phyloP scores from a whole-genome alignment of 1,139 yeast species.

The Candida gigantensis region DNA sequence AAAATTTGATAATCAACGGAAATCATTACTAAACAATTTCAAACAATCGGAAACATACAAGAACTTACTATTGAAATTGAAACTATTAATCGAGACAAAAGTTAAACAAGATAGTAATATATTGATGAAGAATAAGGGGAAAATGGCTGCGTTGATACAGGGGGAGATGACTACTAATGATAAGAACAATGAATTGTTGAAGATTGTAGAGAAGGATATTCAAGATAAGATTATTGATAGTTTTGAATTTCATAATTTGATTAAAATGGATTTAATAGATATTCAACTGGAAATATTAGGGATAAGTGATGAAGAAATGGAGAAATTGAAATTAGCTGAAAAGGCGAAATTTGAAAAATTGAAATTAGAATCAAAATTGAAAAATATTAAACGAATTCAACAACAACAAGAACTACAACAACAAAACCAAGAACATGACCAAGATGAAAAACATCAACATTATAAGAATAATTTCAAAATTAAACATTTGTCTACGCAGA shows the following conservation, averaged over 20 bases:
- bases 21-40: conserved; percentile 45
- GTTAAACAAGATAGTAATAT: conserved; percentile 52
- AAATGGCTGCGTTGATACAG: conserved; percentile 54
- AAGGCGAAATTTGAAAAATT: conserved; percentile 12
- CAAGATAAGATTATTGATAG: conserved; percentile 49
- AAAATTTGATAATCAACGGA: conserved; percentile 49
- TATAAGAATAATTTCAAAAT: conserved; percentile 32
- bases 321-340: conserved; percentile 15
- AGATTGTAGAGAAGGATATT: conserved; percentile 48
- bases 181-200: conserved; percentile 19
- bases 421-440: conserved; percentile 6
- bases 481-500: conserved; percentile 21
- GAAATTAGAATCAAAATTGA: conserved; percentile 13
- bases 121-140: conserved; percentile 51
- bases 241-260: conserved; percentile 36
- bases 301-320: conserved; percentile 44
- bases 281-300: conserved; percentile 36
- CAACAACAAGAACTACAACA: conserved; percentile 5
- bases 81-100: conserved; percentile 47
- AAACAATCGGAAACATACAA: conserved; percentile 44
- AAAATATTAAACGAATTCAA: conserved; percentile 57
- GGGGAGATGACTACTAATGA: conserved; percentile 39
- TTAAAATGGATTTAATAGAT: conserved; percentile 38
- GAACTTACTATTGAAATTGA: conserved; percentile 42
- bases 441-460: conserved; percentile 13